Conservation (phyloP, 805 yeast species). For the Candida krabiensis region DNA sequence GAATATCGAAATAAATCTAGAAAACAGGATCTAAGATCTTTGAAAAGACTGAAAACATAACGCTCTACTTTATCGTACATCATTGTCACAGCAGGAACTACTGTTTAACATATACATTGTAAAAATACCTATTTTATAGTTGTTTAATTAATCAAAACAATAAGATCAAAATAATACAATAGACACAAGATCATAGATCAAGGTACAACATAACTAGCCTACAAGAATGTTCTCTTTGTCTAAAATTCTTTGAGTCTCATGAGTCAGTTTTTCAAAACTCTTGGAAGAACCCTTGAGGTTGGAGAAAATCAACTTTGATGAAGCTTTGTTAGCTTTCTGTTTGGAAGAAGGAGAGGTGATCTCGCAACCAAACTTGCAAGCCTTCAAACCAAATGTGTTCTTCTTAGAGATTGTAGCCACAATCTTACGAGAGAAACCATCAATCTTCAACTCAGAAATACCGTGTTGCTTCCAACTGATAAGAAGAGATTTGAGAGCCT, state of each 20-base stretch:
- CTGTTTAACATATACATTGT: too few species aligned
- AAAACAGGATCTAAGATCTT: not conserved
- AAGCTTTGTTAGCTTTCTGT: slow-evolving; percentile 26
- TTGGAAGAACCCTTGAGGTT: slow-evolving; percentile 66
- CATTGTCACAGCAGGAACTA: too few species aligned
- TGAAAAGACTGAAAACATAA: too few species aligned
- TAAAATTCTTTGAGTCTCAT: slow-evolving; percentile 65
- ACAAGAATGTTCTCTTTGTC: slow-evolving; percentile 61
- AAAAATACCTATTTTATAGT: too few species aligned
- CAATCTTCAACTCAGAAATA: slow-evolving; percentile 51
- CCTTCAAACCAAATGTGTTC: slow-evolving; percentile 61
- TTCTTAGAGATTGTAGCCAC: slow-evolving; percentile 63
- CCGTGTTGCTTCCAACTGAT: slow-evolving; percentile 74
- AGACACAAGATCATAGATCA: not conserved
- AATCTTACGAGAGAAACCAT: slow-evolving; percentile 43
- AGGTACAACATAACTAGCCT: not conserved
- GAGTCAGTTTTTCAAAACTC: slow-evolving; percentile 57
- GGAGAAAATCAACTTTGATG: slow-evolving; percentile 56
- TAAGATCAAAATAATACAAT: not conserved
- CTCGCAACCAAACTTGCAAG: slow-evolving; percentile 61
- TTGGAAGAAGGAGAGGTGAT: slow-evolving; percentile 42
- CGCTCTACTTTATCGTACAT: too few species aligned
- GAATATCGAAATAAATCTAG: not conserved
- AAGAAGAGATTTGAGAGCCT: slow-evolving; percentile 62
- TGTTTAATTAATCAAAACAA: not conserved